Evolutionary conservation across 2,329 filamentous ascomycete species (phyloP).

Genomic region (Juglanconis oblonga): DNA sequence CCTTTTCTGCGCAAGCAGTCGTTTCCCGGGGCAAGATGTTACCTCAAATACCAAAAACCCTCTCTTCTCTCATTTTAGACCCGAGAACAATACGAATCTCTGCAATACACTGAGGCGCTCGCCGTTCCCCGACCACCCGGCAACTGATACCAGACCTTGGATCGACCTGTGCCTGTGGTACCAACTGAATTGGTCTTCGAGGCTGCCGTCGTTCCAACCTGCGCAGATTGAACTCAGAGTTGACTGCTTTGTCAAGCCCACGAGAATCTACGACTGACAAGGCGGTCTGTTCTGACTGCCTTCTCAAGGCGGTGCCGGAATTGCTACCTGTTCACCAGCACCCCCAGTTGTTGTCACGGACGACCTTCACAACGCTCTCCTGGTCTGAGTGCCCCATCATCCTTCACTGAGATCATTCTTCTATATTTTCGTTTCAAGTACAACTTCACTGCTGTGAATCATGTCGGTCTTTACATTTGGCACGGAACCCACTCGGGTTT

Average conservation of each 20-base stretch:
- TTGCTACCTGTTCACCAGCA: slow-evolving; percentile 1
- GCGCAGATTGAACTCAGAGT: too few relatives aligned
- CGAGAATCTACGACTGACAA: neutral
- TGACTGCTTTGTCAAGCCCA: too few relatives aligned
- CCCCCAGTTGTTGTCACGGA: neutral
- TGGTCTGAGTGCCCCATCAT: neutral
- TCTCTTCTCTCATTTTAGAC: neutral
- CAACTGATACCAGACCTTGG: neutral
- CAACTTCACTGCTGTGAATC: slow-evolving; percentile 45
- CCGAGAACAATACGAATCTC: slow-evolving; percentile 17
- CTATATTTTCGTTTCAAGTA: neutral
- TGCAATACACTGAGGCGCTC: slow-evolving; percentile 12
- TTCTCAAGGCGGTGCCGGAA: neutral
- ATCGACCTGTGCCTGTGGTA: too few relatives aligned
- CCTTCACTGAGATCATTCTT: neutral
- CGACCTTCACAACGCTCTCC: slow-evolving; percentile 9
- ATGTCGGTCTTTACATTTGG: slow-evolving; percentile 97
- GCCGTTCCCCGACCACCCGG: neutral
- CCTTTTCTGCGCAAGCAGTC: slow-evolving; percentile 10
- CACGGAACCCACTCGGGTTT: slow-evolving; percentile 79
- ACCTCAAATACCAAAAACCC: slow-evolving; percentile 29
- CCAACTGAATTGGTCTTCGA: too few relatives aligned
- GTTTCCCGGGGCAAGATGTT: slow-evolving; percentile 34
- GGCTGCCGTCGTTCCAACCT: too few relatives aligned
- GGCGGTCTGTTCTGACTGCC: neutral